phyloP scores from a whole-genome alignment of 2,329 filamentous ascomycete species.

The Plectosphaerella sp. region DNA sequence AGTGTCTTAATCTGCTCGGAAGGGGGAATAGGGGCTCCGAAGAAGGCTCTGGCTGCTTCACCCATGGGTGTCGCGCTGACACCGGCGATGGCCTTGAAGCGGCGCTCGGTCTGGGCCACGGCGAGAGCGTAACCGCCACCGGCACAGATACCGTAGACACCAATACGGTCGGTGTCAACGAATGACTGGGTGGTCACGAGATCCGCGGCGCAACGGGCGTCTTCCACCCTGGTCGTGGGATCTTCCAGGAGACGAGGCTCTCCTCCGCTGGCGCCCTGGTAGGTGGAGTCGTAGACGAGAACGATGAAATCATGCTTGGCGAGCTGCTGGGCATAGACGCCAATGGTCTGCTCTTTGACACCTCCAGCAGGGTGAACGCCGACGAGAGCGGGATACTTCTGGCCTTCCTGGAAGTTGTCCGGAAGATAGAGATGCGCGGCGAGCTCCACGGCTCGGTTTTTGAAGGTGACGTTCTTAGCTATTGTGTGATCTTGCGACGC shows the following conservation, averaged over 20 bases:
- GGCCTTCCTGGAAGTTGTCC: background rate
- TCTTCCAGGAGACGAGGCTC: slow-evolving; percentile 30
- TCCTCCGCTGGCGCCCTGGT: slow-evolving; percentile 30
- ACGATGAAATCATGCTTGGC: slow-evolving; percentile 24
- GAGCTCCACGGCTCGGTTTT: background rate
- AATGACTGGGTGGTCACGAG: too few relatives aligned
- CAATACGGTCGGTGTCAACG: slow-evolving; percentile 28
- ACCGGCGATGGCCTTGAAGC: slow-evolving; percentile 31
- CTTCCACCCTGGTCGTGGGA: slow-evolving; percentile 27
- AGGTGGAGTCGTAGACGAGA: slow-evolving; percentile 30
- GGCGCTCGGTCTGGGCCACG: slow-evolving; percentile 28
- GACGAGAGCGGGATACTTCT: slow-evolving; percentile 15
- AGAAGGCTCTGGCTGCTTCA: too few relatives aligned
- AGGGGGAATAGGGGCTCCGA: too few relatives aligned
- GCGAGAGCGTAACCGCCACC: slow-evolving; percentile 28
- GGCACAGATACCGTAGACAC: slow-evolving; percentile 31
- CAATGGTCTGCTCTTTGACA: slow-evolving; percentile 33
- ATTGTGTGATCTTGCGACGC: too few relatives aligned
- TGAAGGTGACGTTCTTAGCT: too few relatives aligned
- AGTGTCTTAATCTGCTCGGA: too few relatives aligned
- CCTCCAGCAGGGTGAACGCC: slow-evolving; percentile 23
- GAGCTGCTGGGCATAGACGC: slow-evolving; percentile 23
- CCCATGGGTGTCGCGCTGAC: slow-evolving; percentile 11
- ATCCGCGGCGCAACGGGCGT: background rate
- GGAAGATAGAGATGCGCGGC: background rate